Base-by-base conservation (phyloP, 2,329 filamentous ascomycete genomes). In the Trichophyton rubrum region DNA sequence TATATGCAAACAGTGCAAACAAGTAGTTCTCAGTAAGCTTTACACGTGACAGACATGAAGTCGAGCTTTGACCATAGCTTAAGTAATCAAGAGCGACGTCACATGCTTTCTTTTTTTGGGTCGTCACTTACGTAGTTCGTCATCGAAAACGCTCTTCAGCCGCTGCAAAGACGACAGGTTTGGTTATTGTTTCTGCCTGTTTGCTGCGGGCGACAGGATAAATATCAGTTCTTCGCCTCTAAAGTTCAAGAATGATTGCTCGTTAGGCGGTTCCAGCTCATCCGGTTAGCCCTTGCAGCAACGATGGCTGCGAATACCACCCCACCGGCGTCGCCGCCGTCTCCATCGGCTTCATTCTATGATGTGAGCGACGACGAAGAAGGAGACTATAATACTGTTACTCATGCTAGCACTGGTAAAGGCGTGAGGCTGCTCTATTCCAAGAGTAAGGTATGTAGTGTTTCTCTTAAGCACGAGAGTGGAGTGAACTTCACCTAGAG, bases 341-440 rank as follows among this genome's bases (percentile, higher is more conserved):
- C 91, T 40, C 90, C 91, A 1, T 83, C 88, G 2, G 89, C 86
- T 59, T 95, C 90, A 68, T 93, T 92, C 79, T 96, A 96, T 79
- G 92, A 92, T 70, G 80, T 97, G 80, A 96, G 89, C 74, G 95
- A 99, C 77, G 90, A 96, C 70, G 91, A 96, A 65, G 93, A 97
- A 75, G 88, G 87, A 66, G 93, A 89, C 51, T 99, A 99, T 77
- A 89, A 95, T 72, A 97, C 90, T 17, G 90, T 99, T 69, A 87
- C 89, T 3, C 89, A 95, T 70, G 83, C 84, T 3, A 83, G 82
- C 66, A 85, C 84, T 1, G 87, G 88, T 0, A 84, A 84, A 65
- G 93, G 64, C 1, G 93, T 99, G 53, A 99, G 97, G 76, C 79
- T 99, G 35, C 79, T 99, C 13, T 96, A 88, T 69, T 92, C 90